phyloP scores from a whole-genome alignment of 805 yeast species.

The Candida odintsovae region DNA sequence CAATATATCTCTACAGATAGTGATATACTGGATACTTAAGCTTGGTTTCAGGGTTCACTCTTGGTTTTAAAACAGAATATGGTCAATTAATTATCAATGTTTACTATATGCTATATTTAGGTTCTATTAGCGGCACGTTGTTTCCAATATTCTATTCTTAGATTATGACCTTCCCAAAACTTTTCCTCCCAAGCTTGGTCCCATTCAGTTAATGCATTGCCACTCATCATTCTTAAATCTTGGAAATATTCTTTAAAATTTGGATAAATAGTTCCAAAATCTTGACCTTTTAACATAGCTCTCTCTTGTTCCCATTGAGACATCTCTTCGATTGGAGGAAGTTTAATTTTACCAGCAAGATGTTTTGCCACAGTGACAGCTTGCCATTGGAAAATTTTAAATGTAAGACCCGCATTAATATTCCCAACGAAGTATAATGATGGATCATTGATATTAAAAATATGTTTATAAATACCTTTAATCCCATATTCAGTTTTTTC shows the following conservation, averaged over 20 bases:
- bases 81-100: no score
- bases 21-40: no score
- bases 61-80: no score
- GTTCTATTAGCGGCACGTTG: background rate
- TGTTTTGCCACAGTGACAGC: constrained; percentile 51
- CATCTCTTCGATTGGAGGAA: constrained; percentile 38
- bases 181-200: constrained; percentile 6
- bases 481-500: constrained; percentile 11
- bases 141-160: constrained; percentile 8
- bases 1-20: no score
- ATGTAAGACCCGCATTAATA: constrained; percentile 35
- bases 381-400: constrained; percentile 44
- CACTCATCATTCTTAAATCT: constrained; percentile 2
- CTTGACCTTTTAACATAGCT: constrained; percentile 19
- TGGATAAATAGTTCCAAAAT: constrained; percentile 1
- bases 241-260: constrained; percentile 6
- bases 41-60: no score
- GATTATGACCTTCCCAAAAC: constrained; percentile 7
- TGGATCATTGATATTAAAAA: constrained; percentile 40
- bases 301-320: constrained; percentile 26
- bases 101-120: no score
- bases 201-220: constrained; percentile 4
- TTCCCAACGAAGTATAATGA: constrained; percentile 37
- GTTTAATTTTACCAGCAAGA: constrained; percentile 33
- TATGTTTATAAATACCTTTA: constrained; percentile 37